phyloP scores from a whole-genome alignment of 768 basidiomycete genomes.

The Piloderma croceum region DNA sequence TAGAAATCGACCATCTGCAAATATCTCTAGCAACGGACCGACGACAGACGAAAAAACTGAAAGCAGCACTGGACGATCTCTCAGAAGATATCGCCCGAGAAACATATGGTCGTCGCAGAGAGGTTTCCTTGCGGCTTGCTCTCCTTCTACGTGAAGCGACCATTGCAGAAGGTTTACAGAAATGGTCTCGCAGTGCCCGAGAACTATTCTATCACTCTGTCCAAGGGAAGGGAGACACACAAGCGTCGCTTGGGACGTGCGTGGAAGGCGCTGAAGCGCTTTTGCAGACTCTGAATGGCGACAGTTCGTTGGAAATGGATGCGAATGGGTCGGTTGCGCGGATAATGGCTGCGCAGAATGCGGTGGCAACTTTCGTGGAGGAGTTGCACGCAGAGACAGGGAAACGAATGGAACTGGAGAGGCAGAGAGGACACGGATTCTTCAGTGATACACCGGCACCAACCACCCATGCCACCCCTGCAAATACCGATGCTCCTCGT shows the following conservation, averaged over 20 bases:
- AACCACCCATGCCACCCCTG: too few relatives aligned
- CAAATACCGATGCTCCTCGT: too few relatives aligned
- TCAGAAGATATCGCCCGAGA: conserved; percentile 69
- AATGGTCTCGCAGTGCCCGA: conserved; percentile 50
- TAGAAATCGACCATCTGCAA: conserved; percentile 42
- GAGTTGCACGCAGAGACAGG: conserved; percentile 56
- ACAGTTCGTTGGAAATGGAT: conserved; percentile 15
- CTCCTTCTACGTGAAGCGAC: conserved; percentile 63
- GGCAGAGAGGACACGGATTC: too few relatives aligned
- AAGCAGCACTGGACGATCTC: conserved; percentile 59
- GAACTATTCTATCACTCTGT: conserved; percentile 30
- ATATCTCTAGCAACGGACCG: conserved; percentile 40
- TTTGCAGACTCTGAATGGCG: conserved; percentile 29
- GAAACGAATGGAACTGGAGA: conserved; percentile 42
- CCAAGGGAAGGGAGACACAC: conserved; percentile 16
- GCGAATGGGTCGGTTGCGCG: conserved; percentile 48
- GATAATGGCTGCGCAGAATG: conserved; percentile 41
- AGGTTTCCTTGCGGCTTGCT: conserved; percentile 58
- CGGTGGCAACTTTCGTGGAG: conserved; percentile 45
- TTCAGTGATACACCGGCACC: too few relatives aligned
- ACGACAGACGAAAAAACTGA: conserved; percentile 42
- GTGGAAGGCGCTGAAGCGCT: conserved; percentile 32
- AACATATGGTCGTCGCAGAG: conserved; percentile 64
- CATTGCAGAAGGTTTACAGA: conserved; percentile 45
- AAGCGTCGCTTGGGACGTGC: conserved; percentile 25